Evolutionary conservation across 495 filamentous ascomycete genomes (phyloP), one percentile per base, ranked within the genome.

Genomic region (Aspergillus sclerotioniger): DNA sequence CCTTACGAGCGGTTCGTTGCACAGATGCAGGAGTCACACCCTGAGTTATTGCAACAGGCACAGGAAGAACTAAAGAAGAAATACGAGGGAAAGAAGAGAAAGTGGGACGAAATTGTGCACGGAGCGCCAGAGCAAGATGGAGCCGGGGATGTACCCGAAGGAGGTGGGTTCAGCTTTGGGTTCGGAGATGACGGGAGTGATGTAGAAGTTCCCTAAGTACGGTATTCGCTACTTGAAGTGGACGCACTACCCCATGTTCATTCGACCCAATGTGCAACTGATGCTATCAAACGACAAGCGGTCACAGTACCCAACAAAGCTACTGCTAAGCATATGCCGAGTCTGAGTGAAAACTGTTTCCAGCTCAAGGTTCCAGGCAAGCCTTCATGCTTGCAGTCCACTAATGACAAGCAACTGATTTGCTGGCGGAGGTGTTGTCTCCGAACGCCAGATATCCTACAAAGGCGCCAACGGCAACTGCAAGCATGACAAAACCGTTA

Each of bases 401-500:
- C 20, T 55, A 98, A 77, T 98, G 94, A 73, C 94, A 98, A 49
- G 94, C 92, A 53, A 90, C 88, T 41, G 89, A 85, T 81, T 96
- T 98, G 31, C 82, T 82, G 43, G 85, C 80, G 43, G 84, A 80
- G 13, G 86, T 85, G 57, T 79, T 78, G 29, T 80, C 77, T 5
- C 89, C 89, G 74, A 96, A 99, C 41, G 87, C 62, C 25, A 96
- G 67, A 69, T 96, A 96, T 37, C 94, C 94, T 45, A 96, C 64
- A 53, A 93, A 96, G 0, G 92, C 92, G 20, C 94, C 94, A 12
- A 93, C 79, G 10, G 88, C 90, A 10, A 97, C 91, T 0, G 93
- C 82, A 59, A 96, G 71, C 94, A 99, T 99, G 56, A 99, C 87
- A 81, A 87, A 92, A 15, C 95, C 94, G 63, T 99, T 99, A 71